phyloP scores from a whole-genome alignment of 2,329 filamentous ascomycete species.

The Ophiosphaerella korrae region DNA sequence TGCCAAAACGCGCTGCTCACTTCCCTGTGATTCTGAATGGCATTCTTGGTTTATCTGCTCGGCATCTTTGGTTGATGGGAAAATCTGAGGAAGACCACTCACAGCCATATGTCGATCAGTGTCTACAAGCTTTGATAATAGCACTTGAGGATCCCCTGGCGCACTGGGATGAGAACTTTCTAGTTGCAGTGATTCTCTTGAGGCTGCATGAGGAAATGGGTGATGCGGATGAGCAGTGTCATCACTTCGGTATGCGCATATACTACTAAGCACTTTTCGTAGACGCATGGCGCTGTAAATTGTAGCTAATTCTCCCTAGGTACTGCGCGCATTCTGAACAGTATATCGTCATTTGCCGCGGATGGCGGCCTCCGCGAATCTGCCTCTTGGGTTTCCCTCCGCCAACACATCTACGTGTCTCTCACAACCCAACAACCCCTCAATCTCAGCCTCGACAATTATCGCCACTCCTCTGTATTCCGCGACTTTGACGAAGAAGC shows the following conservation, averaged over 20 bases:
- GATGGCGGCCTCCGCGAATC: constrained; percentile 50
- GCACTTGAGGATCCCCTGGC: constrained; percentile 50
- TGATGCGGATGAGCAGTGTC: constrained; percentile 46
- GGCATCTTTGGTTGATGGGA: constrained; percentile 50
- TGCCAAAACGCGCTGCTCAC: constrained; percentile 54
- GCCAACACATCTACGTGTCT: constrained; percentile 50
- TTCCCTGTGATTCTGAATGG: constrained; percentile 56
- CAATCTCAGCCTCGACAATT: constrained; percentile 38
- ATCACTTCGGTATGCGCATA: constrained; percentile 32
- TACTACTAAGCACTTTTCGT: neutral
- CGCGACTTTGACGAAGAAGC: constrained; percentile 36
- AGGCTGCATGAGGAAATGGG: constrained; percentile 57
- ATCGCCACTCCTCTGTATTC: constrained; percentile 35
- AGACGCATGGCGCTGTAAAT: neutral
- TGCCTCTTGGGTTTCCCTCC: constrained; percentile 49
- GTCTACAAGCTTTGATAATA: constrained; percentile 54
- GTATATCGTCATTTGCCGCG: constrained; percentile 44
- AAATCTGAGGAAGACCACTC: constrained; percentile 50
- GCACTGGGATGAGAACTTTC: constrained; percentile 53
- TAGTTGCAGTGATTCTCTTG: constrained; percentile 56
- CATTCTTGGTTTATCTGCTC: constrained; percentile 53
- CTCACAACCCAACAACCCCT: constrained; percentile 43
- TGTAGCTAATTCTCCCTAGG: constrained; percentile 10
- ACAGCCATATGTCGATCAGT: constrained; percentile 53
- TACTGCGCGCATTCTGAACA: constrained; percentile 47